Evolutionary conservation across 371 early-diverging fungal species (phyloP).

Genomic region (Umbelopsis sp.): DNA sequence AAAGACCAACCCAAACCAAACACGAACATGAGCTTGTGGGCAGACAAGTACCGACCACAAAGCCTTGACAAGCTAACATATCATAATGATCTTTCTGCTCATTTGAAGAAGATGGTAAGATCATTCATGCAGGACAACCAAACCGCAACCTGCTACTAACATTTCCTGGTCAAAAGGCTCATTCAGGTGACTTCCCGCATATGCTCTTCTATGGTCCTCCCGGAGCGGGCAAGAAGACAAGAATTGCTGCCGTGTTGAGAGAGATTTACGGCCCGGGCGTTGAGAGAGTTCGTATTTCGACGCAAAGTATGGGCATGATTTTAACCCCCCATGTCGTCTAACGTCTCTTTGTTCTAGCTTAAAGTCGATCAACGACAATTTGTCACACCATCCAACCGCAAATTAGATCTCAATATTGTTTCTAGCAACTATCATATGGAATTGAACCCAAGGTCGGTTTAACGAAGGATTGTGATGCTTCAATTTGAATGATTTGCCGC

Average conservation of each 20-base stretch:
- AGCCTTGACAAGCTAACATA: slow-evolving; percentile 86
- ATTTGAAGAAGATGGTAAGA: slow-evolving; percentile 79
- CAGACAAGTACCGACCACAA: slow-evolving; percentile 95
- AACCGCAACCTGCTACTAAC: not conserved
- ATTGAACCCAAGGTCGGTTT: slow-evolving; percentile 83
- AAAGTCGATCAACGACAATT: slow-evolving; percentile 89
- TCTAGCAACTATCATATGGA: slow-evolving; percentile 94
- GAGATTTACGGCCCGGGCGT: slow-evolving; percentile 92
- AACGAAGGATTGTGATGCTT: not conserved
- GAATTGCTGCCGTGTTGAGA: slow-evolving; percentile 82
- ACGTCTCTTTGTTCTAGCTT: slow-evolving; percentile 54
- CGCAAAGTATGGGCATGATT: not conserved
- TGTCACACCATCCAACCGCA: slow-evolving; percentile 81
- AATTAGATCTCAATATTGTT: slow-evolving; percentile 83
- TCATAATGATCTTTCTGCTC: slow-evolving; percentile 74
- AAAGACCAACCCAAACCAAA: not conserved
- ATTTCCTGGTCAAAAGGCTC: slow-evolving; percentile 51
- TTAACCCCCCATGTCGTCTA: not conserved
- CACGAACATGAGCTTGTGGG: slow-evolving; percentile 88
- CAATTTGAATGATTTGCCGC: too few species aligned
- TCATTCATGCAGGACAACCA: not conserved
- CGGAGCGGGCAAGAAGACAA: slow-evolving; percentile 98
- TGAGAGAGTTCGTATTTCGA: slow-evolving; percentile 73
- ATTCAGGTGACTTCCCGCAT: slow-evolving; percentile 91
- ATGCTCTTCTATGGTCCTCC: slow-evolving; percentile 95